Percentiles rank a stretch among this genome's conserved stretches.
Evolutionary conservation across 2,329 filamentous ascomycete species (phyloP).

Genomic region (Laburnicola sp.): DNA sequence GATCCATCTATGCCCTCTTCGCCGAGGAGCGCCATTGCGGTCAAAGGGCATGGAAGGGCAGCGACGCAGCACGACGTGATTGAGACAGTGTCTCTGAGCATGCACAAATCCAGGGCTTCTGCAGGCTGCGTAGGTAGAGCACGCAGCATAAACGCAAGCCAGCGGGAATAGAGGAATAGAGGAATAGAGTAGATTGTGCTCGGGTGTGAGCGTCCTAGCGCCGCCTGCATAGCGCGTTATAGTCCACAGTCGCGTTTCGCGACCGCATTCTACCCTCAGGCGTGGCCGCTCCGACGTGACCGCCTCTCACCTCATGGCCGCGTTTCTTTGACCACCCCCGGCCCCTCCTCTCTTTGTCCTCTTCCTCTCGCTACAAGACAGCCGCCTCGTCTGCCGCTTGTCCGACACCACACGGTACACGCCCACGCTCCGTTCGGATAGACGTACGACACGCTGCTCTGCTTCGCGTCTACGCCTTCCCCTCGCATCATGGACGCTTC

Average conservation of each 20-base stretch:
- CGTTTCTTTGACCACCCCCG: constrained; percentile 31
- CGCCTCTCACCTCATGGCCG: constrained; percentile 41
- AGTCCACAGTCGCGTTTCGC: constrained; percentile 33
- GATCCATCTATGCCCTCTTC: constrained; percentile 9
- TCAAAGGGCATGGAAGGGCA: not conserved
- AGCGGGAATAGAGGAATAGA: too few species aligned
- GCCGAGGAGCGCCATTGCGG: constrained; percentile 13
- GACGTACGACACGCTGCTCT: constrained; percentile 31
- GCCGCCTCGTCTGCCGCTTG: constrained; percentile 27
- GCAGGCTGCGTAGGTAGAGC: not conserved
- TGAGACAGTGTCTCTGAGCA: not conserved
- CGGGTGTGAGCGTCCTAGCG: constrained; percentile 24
- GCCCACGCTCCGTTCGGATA: constrained; percentile 20
- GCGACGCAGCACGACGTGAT: too few species aligned
- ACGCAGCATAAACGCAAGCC: not conserved
- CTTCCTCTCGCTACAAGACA: constrained; percentile 16
- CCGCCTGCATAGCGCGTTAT: constrained; percentile 18
- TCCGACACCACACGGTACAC: constrained; percentile 30
- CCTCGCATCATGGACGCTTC: constrained; percentile 39
- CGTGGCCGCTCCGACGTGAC: constrained; percentile 32
- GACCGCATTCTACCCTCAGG: constrained; percentile 15
- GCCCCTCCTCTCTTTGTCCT: constrained; percentile 17
- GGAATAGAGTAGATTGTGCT: constrained; percentile 17
- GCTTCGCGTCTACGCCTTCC: constrained; percentile 32
- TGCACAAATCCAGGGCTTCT: constrained; percentile 6